Percentiles rank a stretch among this genome's conserved stretches.
Conservation (phyloP, 345 rosid species). For the Geranium rotundifolium region DNA sequence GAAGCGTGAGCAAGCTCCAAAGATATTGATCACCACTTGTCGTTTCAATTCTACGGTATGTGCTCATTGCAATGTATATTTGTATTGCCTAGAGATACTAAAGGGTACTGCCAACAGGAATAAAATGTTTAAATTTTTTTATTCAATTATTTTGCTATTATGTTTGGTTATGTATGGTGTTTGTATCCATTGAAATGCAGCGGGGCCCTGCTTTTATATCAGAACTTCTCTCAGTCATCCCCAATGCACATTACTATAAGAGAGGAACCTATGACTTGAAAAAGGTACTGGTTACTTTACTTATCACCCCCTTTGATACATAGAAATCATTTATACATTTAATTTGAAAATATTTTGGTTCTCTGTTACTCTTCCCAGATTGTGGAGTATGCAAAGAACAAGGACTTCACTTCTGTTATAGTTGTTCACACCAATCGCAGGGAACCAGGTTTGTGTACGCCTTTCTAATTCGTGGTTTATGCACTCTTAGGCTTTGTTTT, state of each 20-base stretch:
- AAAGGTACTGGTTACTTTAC: conserved; percentile 46
- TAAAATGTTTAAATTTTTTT: neutral
- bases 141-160: neutral
- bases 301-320: neutral
- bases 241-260: conserved; percentile 64
- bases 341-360: neutral
- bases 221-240: conserved; percentile 67
- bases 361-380: conserved; percentile 33
- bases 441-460: conserved; percentile 61
- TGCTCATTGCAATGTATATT: neutral
- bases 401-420: conserved; percentile 68
- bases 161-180: neutral
- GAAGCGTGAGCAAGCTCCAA: conserved; percentile 44
- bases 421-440: conserved; percentile 84
- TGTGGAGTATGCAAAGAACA: conserved; percentile 70
- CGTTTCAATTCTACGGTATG: conserved; percentile 88
- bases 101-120: neutral
- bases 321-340: neutral
- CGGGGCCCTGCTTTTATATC: conserved; percentile 80
- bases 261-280: conserved; percentile 92
- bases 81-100: neutral
- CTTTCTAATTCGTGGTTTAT: neutral
- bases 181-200: conserved; percentile 24
- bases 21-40: conserved; percentile 80
- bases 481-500: neutral